Evolutionary conservation across 1,284 basidiomycete species (phyloP).

Genomic region (Volvariella volvacea): DNA sequence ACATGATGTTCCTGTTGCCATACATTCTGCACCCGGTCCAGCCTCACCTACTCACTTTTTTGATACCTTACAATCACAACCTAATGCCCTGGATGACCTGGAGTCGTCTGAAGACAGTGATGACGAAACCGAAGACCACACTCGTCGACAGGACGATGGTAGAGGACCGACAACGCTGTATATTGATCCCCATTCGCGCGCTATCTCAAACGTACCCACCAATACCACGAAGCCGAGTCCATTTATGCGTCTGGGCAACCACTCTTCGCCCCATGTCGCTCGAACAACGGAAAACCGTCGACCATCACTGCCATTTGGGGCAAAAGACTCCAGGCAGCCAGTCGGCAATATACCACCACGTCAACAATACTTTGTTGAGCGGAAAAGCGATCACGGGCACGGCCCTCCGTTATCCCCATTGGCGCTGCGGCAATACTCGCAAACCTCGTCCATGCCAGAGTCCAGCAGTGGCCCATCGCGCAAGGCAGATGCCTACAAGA

Average conservation of each 20-base stretch:
- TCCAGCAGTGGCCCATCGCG: constrained; percentile 7
- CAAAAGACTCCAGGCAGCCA: constrained; percentile 20
- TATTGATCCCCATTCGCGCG: constrained; percentile 26
- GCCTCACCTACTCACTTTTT: constrained; percentile 66
- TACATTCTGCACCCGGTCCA: constrained; percentile 48
- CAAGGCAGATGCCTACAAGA: constrained; percentile 13
- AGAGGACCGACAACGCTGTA: constrained; percentile 17
- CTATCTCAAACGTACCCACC: constrained; percentile 27
- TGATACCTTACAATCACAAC: constrained; percentile 60
- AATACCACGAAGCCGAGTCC: constrained; percentile 15
- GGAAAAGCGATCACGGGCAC: constrained; percentile 31
- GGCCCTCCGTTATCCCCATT: constrained; percentile 27
- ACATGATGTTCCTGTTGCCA: constrained; percentile 26
- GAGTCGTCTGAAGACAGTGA: constrained; percentile 48
- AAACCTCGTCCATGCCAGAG: constrained; percentile 18
- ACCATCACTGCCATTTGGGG: constrained; percentile 15
- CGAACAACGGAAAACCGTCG: constrained; percentile 17
- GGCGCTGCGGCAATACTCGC: constrained; percentile 33
- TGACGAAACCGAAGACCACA: constrained; percentile 28
- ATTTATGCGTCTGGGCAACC: constrained; percentile 40
- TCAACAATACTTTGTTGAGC: constrained; percentile 27
- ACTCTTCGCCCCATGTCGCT: constrained; percentile 36
- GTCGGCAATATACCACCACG: constrained; percentile 32
- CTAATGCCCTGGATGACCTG: constrained; percentile 65
- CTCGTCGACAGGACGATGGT: constrained; percentile 8